Percentiles rank a stretch among this genome's conserved stretches.
phyloP scores from a whole-genome alignment of 1,284 basidiomycete species.

The Cystobasidium slooffiae region DNA sequence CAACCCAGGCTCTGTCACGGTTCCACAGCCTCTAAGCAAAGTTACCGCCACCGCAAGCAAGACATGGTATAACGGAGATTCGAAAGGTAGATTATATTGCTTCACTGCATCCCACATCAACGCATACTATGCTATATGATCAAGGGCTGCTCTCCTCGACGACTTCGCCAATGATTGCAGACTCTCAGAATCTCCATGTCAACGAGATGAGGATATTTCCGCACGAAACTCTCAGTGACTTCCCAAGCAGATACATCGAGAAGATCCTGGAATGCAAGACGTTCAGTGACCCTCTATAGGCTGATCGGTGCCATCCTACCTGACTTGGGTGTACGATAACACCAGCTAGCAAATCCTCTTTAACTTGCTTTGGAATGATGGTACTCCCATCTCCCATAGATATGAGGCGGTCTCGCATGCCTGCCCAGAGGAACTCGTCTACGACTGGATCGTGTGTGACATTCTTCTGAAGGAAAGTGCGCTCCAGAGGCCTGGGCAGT shows the following conservation, averaged over 20 bases:
- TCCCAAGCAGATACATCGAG: not conserved
- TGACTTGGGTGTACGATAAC: constrained; percentile 4
- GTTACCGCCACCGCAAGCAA: not conserved
- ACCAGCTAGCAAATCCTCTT: not conserved
- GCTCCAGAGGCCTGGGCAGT: too few species aligned
- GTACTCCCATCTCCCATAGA: not conserved
- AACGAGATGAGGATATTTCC: not conserved
- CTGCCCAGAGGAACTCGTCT: too few species aligned
- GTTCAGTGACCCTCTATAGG: not conserved
- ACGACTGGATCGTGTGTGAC: too few species aligned
- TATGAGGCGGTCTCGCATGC: too few species aligned
- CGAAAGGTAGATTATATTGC: too few species aligned
- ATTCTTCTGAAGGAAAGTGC: too few species aligned
- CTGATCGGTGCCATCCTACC: not conserved
- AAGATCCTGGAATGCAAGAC: not conserved
- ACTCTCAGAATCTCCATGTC: not conserved
- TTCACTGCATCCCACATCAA: not conserved
- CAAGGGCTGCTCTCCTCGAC: not conserved
- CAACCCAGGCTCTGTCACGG: not conserved
- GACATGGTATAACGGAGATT: not conserved
- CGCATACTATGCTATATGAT: not conserved
- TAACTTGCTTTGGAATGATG: not conserved
- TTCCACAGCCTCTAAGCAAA: not conserved
- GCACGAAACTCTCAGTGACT: not conserved
- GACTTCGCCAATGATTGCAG: not conserved